These are phyloP conservation scores for Blepharisma stoltei DNA, from an alignment of 73 alveolate genomes.

Conservation along the genomic window DNA sequence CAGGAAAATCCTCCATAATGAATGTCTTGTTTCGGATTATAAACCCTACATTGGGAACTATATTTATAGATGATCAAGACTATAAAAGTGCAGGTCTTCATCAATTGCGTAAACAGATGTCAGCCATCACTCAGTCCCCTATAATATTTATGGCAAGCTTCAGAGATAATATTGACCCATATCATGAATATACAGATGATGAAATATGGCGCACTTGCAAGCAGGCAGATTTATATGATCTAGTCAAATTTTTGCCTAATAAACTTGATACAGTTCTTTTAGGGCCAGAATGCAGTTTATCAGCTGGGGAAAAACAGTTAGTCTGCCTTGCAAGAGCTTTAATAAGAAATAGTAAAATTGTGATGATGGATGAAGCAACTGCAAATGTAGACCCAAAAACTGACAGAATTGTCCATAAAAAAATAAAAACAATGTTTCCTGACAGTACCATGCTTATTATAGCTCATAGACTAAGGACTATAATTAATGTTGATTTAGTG, in stretches of 20 bases:
- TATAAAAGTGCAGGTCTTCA: not conserved
- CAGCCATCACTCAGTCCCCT: constrained; percentile 76
- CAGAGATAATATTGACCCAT: constrained; percentile 79
- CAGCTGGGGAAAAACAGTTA: constrained; percentile 54
- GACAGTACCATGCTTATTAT: too few species aligned
- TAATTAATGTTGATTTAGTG: too few species aligned
- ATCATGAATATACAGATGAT: constrained; percentile 66
- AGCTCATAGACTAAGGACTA: too few species aligned
- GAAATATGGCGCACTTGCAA: constrained; percentile 59
- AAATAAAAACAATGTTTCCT: too few species aligned
- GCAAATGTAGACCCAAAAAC: too few species aligned
- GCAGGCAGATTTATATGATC: constrained; percentile 57
- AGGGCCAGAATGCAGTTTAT: constrained; percentile 41
- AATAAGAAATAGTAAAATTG: constrained; percentile 37
- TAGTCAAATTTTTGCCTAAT: not conserved
- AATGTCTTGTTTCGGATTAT: not conserved
- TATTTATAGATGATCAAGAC: constrained; percentile 13
- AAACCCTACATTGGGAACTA: constrained; percentile 30
- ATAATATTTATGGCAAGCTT: constrained; percentile 72
- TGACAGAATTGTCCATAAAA: too few species aligned
- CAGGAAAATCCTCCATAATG: constrained; percentile 51
- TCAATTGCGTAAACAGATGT: constrained; percentile 36
- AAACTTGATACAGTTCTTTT: constrained; percentile 42
- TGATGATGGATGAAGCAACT: constrained; percentile 45
- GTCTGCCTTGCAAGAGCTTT: constrained; percentile 51